Conservation (phyloP, 352 stramenopile genomes). For the Paralagenidium karlingii region DNA sequence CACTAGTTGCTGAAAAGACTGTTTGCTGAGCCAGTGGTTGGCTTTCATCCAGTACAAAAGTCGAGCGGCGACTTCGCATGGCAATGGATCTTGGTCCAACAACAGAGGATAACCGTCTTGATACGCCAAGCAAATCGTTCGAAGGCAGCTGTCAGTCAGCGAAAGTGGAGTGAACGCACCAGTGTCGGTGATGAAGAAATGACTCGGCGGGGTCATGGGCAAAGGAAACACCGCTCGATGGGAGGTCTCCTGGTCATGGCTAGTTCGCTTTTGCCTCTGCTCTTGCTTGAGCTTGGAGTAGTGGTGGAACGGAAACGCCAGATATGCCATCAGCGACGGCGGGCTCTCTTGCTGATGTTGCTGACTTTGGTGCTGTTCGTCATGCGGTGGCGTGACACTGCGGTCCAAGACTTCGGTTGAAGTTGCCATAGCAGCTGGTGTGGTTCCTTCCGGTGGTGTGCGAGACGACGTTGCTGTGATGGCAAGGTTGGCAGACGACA, state of each 20-base stretch:
- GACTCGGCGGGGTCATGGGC: no score
- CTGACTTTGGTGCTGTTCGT: constrained; percentile 15
- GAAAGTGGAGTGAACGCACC: constrained; percentile 16
- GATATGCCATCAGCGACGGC: constrained; percentile 39
- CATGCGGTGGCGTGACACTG: constrained; percentile 35
- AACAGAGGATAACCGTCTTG: neutral
- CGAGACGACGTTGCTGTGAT: neutral
- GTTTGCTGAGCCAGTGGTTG: constrained; percentile 35
- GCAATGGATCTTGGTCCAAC: constrained; percentile 1
- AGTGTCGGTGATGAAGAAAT: no score
- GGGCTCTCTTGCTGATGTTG: no score
- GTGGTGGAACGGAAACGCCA: no score
- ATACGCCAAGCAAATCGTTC: constrained; percentile 17
- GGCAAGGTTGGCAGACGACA: neutral
- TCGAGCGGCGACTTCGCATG: constrained; percentile 19
- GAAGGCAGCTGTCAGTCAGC: constrained; percentile 42
- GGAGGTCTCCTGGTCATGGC: no score
- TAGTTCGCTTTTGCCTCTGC: no score
- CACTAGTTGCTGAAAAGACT: constrained; percentile 35
- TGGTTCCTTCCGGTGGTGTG: neutral
- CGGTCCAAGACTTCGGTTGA: constrained; percentile 1
- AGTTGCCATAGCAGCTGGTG: neutral
- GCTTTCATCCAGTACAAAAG: constrained; percentile 38
- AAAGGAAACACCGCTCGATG: no score
- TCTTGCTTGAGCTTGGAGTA: no score